These are phyloP conservation scores for Camellia japonica DNA, from an alignment of 148 eudicot species.

Conservation along the genomic window DNA sequence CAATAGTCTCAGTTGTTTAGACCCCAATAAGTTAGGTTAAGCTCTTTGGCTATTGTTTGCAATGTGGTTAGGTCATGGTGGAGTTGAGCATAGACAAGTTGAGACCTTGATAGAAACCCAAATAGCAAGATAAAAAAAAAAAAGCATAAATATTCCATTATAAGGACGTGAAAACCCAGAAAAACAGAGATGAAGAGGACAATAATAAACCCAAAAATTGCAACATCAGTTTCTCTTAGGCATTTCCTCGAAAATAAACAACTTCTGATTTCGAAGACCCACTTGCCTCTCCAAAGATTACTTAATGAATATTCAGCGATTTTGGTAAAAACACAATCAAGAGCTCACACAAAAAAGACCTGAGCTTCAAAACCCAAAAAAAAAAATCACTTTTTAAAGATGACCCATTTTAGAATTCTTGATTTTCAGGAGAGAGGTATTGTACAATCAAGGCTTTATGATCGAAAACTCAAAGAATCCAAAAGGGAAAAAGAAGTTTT, in stretches of 20 bases:
- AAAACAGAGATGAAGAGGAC: background rate
- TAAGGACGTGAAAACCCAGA: background rate
- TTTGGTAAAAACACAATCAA: background rate
- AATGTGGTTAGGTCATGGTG: conserved; percentile 48
- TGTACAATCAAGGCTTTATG: background rate
- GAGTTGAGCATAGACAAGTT: conserved; percentile 36
- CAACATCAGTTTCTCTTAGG: background rate
- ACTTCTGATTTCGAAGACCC: too few species aligned
- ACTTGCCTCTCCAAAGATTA: too few species aligned
- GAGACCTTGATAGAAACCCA: conserved; percentile 39
- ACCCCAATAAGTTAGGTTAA: conserved; percentile 63
- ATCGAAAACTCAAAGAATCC: background rate
- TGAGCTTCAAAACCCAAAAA: background rate
- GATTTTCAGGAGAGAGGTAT: background rate
- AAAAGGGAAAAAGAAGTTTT: background rate
- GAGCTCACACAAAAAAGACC: background rate
- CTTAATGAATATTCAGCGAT: background rate
- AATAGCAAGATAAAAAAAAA: conserved; percentile 35
- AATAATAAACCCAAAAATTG: background rate
- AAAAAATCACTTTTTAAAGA: background rate
- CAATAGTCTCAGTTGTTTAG: conserved; percentile 62
- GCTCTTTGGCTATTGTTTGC: conserved; percentile 56
- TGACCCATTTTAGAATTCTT: conserved; percentile 11
- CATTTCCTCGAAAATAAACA: too few species aligned
- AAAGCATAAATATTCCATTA: conserved; percentile 23